Percentiles rank a stretch among this genome's conserved stretches.
phyloP scores from a whole-genome alignment of 495 filamentous ascomycete species.

The Penicillium soppii region DNA sequence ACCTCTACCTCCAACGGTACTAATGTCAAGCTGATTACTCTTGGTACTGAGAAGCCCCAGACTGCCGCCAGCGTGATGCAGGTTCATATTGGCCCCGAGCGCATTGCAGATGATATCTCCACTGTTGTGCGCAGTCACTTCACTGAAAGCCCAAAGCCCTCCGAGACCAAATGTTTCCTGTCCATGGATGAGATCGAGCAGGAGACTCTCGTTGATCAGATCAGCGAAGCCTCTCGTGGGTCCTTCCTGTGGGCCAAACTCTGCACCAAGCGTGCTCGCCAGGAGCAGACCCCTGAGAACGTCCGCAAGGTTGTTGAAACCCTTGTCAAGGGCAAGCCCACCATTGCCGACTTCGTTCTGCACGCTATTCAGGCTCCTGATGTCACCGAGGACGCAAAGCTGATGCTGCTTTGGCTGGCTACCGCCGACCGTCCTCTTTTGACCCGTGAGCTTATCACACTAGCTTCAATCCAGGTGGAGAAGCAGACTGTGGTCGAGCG shows the following conservation, averaged over 20 bases:
- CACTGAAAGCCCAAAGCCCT: constrained; percentile 1
- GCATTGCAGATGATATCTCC: constrained; percentile 26
- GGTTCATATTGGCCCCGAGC: constrained; percentile 19
- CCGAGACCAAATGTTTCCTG: constrained; percentile 10
- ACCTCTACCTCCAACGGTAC: constrained; percentile 21
- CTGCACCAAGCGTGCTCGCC: constrained; percentile 25
- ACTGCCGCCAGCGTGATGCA: constrained; percentile 10
- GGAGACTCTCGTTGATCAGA: constrained; percentile 33
- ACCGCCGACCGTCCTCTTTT: constrained; percentile 33
- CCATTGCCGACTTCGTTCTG: constrained; percentile 31
- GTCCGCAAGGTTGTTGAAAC: constrained; percentile 24
- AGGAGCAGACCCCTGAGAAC: constrained; percentile 22
- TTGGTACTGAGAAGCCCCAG: constrained; percentile 29
- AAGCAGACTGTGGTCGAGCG: constrained; percentile 27
- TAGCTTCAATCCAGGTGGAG: constrained; percentile 29
- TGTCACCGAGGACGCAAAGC: constrained; percentile 26
- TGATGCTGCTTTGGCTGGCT: constrained; percentile 32
- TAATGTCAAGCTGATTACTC: constrained; percentile 30
- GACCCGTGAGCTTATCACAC: constrained; percentile 23
- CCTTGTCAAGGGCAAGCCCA: constrained; percentile 22
- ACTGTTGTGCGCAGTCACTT: constrained; percentile 23
- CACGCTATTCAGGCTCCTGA: constrained; percentile 20
- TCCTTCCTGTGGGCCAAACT: constrained; percentile 43
- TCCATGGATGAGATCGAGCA: constrained; percentile 23
- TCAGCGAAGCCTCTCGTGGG: constrained; percentile 32